Base-by-base conservation (phyloP, 768 basidiomycete species). In the Lyophyllum atratum region DNA sequence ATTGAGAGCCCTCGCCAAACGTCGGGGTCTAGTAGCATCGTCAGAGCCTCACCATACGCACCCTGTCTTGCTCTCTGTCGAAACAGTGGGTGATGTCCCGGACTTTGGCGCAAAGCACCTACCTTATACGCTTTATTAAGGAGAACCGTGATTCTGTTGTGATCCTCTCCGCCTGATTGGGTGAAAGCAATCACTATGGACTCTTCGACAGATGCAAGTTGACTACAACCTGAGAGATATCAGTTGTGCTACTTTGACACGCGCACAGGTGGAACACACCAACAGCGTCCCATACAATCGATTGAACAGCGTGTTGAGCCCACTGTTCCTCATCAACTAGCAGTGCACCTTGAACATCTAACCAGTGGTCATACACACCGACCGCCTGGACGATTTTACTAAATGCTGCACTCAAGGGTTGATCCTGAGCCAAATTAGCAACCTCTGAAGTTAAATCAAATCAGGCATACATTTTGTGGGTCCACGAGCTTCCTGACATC, bases 401-500 rank as follows among this genome's bases (percentile, higher is more conserved):
- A 66, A 91, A 93, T 5, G 88, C 80, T 21, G 84, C 82, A 26
- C 78, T 80, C 25, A 92, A 65, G 22, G 90, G 90, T 74, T 91
- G 88, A 61, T 85, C 83, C 90, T 92, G 37, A 25, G 11, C 12
- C 10, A 43, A 28, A 19, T 59, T 19, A 59, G 40, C 19, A 14
- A 34, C 8, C 12, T n/a, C 8, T 3, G 3, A 26, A 4, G 22
- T 17, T 19, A 28, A 29, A 11, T 44, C 4, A 31, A 43, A 17
- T 55, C 50, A 59, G 8, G 63, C 77, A 22, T 66, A 89, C 90
- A 67, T 84, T 82, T 65, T 80, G 72, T 10, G 87, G 82, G 40
- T 85, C 81, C 52, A 92, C 70, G n/a, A 93, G 78, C 68, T 93
- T 93, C 66, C 80, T 80, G 12, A 89, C 84, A 66, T 93, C 92